Conservation (phyloP, 306 rosid genomes). For the Bauhinia variegata region DNA sequence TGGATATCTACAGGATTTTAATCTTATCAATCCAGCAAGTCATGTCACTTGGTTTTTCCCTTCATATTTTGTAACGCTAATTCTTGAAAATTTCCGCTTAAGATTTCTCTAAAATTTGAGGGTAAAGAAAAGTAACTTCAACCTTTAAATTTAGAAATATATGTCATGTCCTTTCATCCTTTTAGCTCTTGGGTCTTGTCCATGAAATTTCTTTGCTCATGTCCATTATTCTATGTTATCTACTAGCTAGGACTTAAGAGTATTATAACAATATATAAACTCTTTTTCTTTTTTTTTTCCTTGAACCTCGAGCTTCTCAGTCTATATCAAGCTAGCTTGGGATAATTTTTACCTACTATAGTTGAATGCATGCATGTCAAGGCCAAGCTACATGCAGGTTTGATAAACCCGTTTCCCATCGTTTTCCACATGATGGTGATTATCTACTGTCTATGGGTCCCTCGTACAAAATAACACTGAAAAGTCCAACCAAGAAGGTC, state of each 20-base stretch:
- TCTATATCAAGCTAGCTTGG: constrained; percentile 4
- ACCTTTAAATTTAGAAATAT: constrained; percentile 1
- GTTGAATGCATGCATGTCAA: constrained; percentile 31
- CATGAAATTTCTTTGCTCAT: constrained; percentile 13
- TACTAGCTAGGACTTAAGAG: background rate
- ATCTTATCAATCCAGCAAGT: constrained; percentile 7
- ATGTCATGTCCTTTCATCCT: constrained; percentile 6
- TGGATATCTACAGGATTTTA: background rate
- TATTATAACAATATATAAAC: constrained; percentile 4
- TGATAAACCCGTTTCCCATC: constrained; percentile 31
- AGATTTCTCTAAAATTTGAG: constrained; percentile 14
- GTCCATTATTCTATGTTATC: constrained; percentile 6
- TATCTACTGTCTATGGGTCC: constrained; percentile 44
- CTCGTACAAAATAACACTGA: constrained; percentile 35
- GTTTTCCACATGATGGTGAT: constrained; percentile 36
- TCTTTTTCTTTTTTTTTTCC: constrained; percentile 6
- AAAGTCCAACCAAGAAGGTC: constrained; percentile 51
- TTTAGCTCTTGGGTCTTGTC: background rate
- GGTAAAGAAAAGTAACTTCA: constrained; percentile 12
- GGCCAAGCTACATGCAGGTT: constrained; percentile 22
- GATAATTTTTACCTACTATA: constrained; percentile 6
- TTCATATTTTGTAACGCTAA: background rate
- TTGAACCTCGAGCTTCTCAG: constrained; percentile 15
- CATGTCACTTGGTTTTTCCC: too few species aligned
- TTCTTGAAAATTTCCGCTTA: constrained; percentile 12